These are phyloP conservation scores for Ustilaginoidea virens DNA, from an alignment of 2,329 filamentous ascomycete species.

Conservation along the genomic window DNA sequence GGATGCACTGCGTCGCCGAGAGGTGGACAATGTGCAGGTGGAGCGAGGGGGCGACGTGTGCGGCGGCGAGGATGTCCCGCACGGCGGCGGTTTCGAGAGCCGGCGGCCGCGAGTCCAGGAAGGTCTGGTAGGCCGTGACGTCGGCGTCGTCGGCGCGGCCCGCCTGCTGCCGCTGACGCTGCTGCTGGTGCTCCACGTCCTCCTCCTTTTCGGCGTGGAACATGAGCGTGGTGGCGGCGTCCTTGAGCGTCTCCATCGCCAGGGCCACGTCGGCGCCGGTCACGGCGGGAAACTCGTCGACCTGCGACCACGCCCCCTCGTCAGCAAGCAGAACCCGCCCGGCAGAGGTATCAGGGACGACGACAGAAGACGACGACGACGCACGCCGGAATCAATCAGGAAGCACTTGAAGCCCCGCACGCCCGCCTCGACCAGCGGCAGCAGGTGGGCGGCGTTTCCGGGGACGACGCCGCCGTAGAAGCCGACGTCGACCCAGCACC, in stretches of 20 bases:
- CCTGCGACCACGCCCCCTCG: conserved; percentile 38
- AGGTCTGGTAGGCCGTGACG: conserved; percentile 70
- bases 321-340: too few species aligned
- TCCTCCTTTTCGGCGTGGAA: conserved; percentile 98
- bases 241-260: conserved; percentile 67
- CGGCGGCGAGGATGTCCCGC: conserved; percentile 68
- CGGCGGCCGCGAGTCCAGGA: conserved; percentile 78
- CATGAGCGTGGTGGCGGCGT: conserved; percentile 83
- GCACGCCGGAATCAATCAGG: conserved; percentile 86
- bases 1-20: conserved; percentile 77
- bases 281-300: conserved; percentile 93
- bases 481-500: conserved; percentile 98
- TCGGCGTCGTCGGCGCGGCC: conserved; percentile 18
- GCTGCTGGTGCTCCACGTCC: conserved; percentile 44
- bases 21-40: conserved; percentile 90
- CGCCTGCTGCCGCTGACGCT: neutral
- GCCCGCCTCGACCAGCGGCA: conserved; percentile 66
- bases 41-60: conserved; percentile 64
- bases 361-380: conserved; percentile 13
- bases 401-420: conserved; percentile 97
- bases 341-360: neutral
- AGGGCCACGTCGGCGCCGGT: conserved; percentile 61
- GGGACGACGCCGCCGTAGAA: conserved; percentile 94
- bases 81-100: conserved; percentile 86
- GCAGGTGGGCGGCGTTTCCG: conserved; percentile 67